These are phyloP conservation scores for Bipolaris sorokiniana DNA, from an alignment of 2,329 filamentous ascomycete species.

Conservation along the genomic window DNA sequence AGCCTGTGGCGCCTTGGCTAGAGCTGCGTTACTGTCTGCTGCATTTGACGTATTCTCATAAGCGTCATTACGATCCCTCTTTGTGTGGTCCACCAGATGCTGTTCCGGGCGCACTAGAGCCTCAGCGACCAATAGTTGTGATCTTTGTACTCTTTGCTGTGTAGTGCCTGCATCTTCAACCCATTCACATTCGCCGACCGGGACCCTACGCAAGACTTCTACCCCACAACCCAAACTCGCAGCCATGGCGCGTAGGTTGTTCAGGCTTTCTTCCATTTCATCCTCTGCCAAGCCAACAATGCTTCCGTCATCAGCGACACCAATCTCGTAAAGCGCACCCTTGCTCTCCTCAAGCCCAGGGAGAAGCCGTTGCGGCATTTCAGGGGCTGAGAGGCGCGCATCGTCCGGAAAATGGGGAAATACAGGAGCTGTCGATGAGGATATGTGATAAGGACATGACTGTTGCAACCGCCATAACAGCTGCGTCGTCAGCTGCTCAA, in stretches of 20 bases:
- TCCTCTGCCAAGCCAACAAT: constrained; percentile 87
- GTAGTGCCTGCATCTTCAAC: constrained; percentile 53
- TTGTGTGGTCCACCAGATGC: constrained; percentile 31
- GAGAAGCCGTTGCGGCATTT: constrained; percentile 61
- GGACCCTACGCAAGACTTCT: constrained; percentile 79
- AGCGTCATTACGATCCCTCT: constrained; percentile 14
- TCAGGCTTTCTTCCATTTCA: constrained; percentile 89
- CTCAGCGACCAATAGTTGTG: constrained; percentile 83
- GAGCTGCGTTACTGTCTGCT: background rate
- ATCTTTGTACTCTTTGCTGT: constrained; percentile 30
- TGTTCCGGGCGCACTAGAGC: constrained; percentile 76
- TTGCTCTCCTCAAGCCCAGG: constrained; percentile 90
- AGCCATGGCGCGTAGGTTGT: constrained; percentile 87
- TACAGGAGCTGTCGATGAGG: constrained; percentile 75
- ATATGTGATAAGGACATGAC: constrained; percentile 87
- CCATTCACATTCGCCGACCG: constrained; percentile 86
- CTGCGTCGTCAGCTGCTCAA: constrained; percentile 93
- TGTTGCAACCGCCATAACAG: constrained; percentile 94
- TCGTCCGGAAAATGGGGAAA: constrained; percentile 76
- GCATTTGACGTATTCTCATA: background rate
- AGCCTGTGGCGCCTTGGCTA: constrained; percentile 12
- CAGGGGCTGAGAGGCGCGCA: constrained; percentile 64
- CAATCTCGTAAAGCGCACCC: constrained; percentile 94
- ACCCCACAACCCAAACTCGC: constrained; percentile 87
- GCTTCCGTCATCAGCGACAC: constrained; percentile 91